These are phyloP conservation scores for Tolypocladium pustulatum DNA, from an alignment of 2,329 filamentous ascomycete genomes.

Conservation along the genomic window DNA sequence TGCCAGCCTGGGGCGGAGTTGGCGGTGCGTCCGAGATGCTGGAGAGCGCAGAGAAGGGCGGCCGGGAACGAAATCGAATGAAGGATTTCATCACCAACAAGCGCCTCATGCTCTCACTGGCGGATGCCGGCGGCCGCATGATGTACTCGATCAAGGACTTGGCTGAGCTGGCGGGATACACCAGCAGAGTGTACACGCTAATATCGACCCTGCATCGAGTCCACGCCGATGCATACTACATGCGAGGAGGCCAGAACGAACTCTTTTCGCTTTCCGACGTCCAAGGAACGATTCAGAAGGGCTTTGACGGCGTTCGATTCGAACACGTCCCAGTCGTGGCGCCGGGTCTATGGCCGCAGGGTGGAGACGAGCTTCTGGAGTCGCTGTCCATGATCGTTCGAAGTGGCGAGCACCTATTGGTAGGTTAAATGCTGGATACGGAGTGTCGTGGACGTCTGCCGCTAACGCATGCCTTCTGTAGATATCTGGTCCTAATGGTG, in stretches of 20 bases:
- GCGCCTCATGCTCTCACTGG: constrained; percentile 90
- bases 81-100: constrained; percentile 99
- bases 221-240: constrained; percentile 79
- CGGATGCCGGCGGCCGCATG: constrained; percentile 93
- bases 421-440: constrained; percentile 17
- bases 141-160: constrained; percentile 99
- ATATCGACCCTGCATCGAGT: constrained; percentile 92
- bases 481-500: constrained; percentile 90
- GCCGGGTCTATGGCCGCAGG: constrained; percentile 76
- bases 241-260: constrained; percentile 57
- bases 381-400: constrained; percentile 82
- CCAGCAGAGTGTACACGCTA: constrained; percentile 87
- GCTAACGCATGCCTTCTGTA: constrained; percentile 14
- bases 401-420: constrained; percentile 79
- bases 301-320: constrained; percentile 86
- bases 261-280: constrained; percentile 83
- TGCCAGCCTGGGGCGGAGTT: constrained; percentile 86
- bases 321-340: constrained; percentile 92
- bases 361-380: constrained; percentile 84
- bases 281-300: constrained; percentile 87
- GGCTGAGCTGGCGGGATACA: constrained; percentile 90
- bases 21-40: constrained; percentile 61
- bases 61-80: constrained; percentile 77
- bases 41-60: constrained; percentile 36
- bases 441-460: not conserved